Evolutionary conservation across 371 early-diverging fungal species (phyloP), one percentile per base, ranked within the genome.

Genomic region (Amoeboaphelidium occidentale): DNA sequence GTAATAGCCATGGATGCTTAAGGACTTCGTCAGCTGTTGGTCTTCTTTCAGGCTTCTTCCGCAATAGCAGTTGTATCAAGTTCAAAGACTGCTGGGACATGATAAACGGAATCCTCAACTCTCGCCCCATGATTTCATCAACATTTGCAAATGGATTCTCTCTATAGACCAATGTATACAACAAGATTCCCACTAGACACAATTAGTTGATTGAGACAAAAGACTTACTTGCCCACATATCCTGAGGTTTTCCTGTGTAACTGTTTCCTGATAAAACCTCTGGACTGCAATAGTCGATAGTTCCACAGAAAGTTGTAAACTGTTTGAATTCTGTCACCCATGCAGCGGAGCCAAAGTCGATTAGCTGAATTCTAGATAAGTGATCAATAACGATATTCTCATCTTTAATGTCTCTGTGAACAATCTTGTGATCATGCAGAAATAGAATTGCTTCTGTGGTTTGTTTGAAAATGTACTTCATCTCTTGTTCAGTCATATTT

Each of bases 151-250:
- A 66, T 43, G 67, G 67, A 42, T 64, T 60, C n/a, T 52, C 50
- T 27, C 62, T 62, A 23, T 41, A 52, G 1, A 60, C 25, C 59
- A 66, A 58, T 47, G 60, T 63, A 45, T 57, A 63, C 20, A 66
- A 45, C 12, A 66, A 59, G 42, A 66, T 41, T 20, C 66, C 66
- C 2, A 66, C 50, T n/a, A n/a, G n/a, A n/a, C n/a, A n/a, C n/a
- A n/a, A n/a, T n/a, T n/a, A n/a, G n/a, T n/a, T n/a, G n/a, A n/a
- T n/a, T n/a, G n/a, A n/a, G n/a, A n/a, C n/a, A n/a, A n/a, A n/a
- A n/a, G n/a, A n/a, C n/a, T n/a, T n/a, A n/a, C n/a, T n/a, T 3
- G 62, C 51, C 58, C 63, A 66, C 42, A 55, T 57, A 48, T 66
- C 66, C 24, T 53, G 56, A 26, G 48, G 55, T 46, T 39, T 32